Conservation (phyloP, 208 protist genomes). For the Zelonia costaricensis region DNA sequence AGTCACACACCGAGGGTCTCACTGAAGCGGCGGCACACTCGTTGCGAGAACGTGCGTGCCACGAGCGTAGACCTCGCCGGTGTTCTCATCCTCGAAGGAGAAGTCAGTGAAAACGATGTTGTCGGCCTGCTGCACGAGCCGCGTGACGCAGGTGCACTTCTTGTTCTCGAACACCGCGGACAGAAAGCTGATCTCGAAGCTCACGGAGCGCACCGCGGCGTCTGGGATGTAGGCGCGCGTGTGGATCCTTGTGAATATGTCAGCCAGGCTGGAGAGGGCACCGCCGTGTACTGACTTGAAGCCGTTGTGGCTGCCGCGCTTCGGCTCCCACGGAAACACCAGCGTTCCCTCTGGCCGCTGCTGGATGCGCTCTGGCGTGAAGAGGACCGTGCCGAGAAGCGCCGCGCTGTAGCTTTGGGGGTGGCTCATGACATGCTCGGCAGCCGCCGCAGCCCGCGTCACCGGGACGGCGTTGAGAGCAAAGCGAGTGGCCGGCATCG, state of each 20-base stretch:
- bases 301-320: conserved; percentile 55
- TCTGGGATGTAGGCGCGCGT: conserved; percentile 27
- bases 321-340: conserved; percentile 67
- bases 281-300: conserved; percentile 87
- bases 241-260: conserved; percentile 84
- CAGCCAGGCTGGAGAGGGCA: conserved; percentile 78
- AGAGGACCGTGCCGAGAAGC: conserved; percentile 61
- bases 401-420: conserved; percentile 45
- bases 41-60: conserved; percentile 64
- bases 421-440: conserved; percentile 37
- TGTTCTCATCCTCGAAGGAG: conserved; percentile 65
- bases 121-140: conserved; percentile 41
- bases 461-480: conserved; percentile 18
- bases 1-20: neutral
- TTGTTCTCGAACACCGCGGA: conserved; percentile 64
- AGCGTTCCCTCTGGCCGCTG: conserved; percentile 44
- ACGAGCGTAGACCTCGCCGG: conserved; percentile 63
- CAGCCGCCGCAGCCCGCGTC: conserved; percentile 33
- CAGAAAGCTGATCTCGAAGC: conserved; percentile 86
- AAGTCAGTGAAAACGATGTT: conserved; percentile 72
- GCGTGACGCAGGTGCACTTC: conserved; percentile 73
- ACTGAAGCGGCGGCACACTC: neutral
- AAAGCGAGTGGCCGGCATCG: conserved; percentile 24
- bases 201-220: conserved; percentile 40
- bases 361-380: conserved; percentile 46